These are phyloP conservation scores for Calamus simplicifolius DNA, from an alignment of 176 grass and related monocot genomes.

Conservation along the genomic window DNA sequence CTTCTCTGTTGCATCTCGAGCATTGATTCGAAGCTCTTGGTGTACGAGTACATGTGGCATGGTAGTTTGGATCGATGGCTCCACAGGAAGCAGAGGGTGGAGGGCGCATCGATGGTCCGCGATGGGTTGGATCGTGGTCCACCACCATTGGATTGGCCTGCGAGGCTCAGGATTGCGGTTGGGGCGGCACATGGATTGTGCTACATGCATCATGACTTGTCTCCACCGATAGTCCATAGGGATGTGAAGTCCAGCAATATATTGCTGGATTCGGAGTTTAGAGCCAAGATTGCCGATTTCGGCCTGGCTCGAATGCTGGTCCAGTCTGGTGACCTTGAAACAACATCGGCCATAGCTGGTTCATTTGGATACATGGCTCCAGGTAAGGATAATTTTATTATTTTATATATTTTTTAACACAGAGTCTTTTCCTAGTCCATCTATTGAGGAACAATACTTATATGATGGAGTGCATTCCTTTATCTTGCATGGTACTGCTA, in stretches of 20 bases:
- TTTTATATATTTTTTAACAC: too few species aligned
- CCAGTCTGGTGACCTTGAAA: slow-evolving; percentile 30
- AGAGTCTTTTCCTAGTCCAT: too few species aligned
- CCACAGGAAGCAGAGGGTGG: slow-evolving; percentile 24
- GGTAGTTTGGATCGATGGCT: slow-evolving; percentile 76
- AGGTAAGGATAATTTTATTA: too few species aligned
- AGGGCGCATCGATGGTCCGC: too few species aligned
- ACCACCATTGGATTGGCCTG: slow-evolving; percentile 42
- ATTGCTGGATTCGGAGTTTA: slow-evolving; percentile 61
- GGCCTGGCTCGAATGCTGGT: slow-evolving; percentile 71
- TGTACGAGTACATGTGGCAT: slow-evolving; percentile 84
- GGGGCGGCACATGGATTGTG: slow-evolving; percentile 49
- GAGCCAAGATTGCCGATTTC: slow-evolving; percentile 65
- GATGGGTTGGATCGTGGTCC: too few species aligned
- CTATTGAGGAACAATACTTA: too few species aligned
- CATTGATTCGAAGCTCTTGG: slow-evolving; percentile 59
- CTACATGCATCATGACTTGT: slow-evolving; percentile 86
- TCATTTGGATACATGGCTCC: slow-evolving; percentile 87
- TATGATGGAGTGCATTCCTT: too few species aligned
- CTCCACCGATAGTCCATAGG: slow-evolving; percentile 61
- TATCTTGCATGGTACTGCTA: too few species aligned
- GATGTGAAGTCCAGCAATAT: slow-evolving; percentile 91
- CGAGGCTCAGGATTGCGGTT: slow-evolving; percentile 56
- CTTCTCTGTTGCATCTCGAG: slow-evolving; percentile 63
- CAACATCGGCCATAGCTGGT: slow-evolving; percentile 56